These are phyloP conservation scores for Podaxis sp. DNA, from an alignment of 768 basidiomycete species.

Conservation along the genomic window DNA sequence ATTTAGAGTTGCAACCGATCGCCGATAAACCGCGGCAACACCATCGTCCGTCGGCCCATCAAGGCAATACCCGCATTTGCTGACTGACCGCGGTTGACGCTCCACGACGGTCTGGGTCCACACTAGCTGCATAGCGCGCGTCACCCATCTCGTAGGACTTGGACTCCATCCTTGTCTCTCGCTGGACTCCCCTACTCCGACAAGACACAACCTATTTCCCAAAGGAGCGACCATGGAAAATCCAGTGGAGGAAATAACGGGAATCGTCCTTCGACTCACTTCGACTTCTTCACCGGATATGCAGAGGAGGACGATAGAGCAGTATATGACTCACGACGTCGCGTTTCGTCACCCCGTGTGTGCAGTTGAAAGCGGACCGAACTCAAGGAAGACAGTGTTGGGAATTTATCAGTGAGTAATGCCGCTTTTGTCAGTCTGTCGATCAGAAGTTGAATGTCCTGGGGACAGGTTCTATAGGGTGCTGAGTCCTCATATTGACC, in stretches of 20 bases:
- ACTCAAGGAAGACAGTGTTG: conserved; percentile 53
- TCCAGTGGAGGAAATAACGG: conserved; percentile 47
- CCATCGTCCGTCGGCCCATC: neutral
- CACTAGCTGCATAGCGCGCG: neutral
- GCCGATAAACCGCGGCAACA: neutral
- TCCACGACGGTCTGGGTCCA: neutral
- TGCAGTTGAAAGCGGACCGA: conserved; percentile 41
- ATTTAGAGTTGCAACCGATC: neutral
- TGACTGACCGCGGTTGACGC: neutral
- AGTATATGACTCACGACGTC: conserved; percentile 54
- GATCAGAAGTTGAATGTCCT: neutral
- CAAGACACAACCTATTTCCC: neutral
- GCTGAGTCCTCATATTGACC: conserved; percentile 48
- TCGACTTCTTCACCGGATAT: conserved; percentile 47
- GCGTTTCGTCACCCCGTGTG: conserved; percentile 60
- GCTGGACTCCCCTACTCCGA: neutral
- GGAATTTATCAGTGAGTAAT: conserved; percentile 53
- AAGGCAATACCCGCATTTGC: neutral
- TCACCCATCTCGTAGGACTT: neutral
- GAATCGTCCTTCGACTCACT: conserved; percentile 44
- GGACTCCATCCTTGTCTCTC: too few species aligned
- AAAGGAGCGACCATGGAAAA: conserved; percentile 41
- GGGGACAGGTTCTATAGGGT: conserved; percentile 58
- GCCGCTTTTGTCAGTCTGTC: neutral
- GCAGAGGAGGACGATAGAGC: conserved; percentile 44